Evolutionary conservation across 2,329 filamentous ascomycete species (phyloP), one percentile per base, ranked within the genome.

Genomic region (Fusarium tjaetaba): DNA sequence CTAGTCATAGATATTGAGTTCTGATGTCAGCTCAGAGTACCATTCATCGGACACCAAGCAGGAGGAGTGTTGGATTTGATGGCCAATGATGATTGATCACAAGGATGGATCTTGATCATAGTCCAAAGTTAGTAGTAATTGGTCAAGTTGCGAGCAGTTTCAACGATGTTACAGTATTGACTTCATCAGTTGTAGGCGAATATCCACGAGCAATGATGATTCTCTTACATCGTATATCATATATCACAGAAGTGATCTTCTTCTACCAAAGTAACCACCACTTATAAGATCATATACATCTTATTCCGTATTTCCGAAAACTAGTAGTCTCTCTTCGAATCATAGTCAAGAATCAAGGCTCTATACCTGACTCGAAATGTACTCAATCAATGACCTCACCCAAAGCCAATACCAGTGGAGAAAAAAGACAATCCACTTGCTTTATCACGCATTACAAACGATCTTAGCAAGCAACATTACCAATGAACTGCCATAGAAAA

Each of bases 401-500:
- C 13, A 69, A 57, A 38, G 43, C 55, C 46, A 36, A 38, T n/a
- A n/a, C 30, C 52, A 41, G 67, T 65, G 67, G 67, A 61, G 67
- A 70, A 70, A 53, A 53, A 53, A 65, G 38, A 52, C 45, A 70
- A 70, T 43, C 67, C 65, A 59, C 65, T 49, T 61, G 68, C 62
- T 74, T 73, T 72, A 74, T 73, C 67, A 73, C 48, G 39, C 13
- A 73, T 73, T 68, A 74, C 63, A 61, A 72, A 73, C 53, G 43
- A 62, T 24, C 42, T 57, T 53, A 61, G 46, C 57, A 65, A 55
- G 46, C 49, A 70, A 70, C 45, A 63, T 42, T 18, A 62, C 34
- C 30, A 34, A 34, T 57, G 8, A 26, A 26, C n/a, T 48, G 13
- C 20, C 30, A 52, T 28, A 18, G 20, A 38, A 42, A 36, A 41